phyloP scores from a whole-genome alignment of 306 rosid species.

The Hippophae tibetana region DNA sequence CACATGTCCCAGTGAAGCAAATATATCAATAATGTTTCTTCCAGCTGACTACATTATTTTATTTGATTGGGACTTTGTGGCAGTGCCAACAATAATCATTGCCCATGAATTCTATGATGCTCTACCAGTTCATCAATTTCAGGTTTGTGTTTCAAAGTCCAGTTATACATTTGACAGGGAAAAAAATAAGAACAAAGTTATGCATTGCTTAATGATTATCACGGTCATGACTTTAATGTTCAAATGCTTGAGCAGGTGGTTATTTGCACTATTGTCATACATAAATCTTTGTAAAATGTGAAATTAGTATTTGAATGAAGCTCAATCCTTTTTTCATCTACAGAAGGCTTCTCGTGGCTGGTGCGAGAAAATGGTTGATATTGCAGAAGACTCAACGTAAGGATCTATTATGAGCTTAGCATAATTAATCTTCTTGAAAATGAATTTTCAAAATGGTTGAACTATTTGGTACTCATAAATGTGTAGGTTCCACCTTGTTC shows the following conservation, averaged over 20 bases:
- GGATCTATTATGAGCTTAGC: slow-evolving; percentile 19
- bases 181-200: background rate
- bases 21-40: background rate
- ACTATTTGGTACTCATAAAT: slow-evolving; percentile 20
- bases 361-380: slow-evolving; percentile 89
- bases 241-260: background rate
- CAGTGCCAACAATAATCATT: slow-evolving; percentile 75
- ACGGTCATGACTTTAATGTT: background rate
- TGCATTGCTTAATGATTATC: background rate
- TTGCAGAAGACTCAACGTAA: slow-evolving; percentile 81
- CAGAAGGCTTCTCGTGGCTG: slow-evolving; percentile 82
- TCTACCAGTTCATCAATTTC: slow-evolving; percentile 89
- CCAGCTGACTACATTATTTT: background rate
- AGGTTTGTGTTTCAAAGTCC: slow-evolving; percentile 36
- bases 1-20: background rate
- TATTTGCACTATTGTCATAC: background rate
- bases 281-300: no score
- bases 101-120: slow-evolving; percentile 97
- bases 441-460: slow-evolving; percentile 13
- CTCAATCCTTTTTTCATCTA: slow-evolving; percentile 2
- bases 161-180: background rate
- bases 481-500: slow-evolving; percentile 78
- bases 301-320: no score
- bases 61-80: slow-evolving; percentile 15
- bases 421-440: slow-evolving; percentile 18